Percentiles rank a stretch among this genome's conserved stretches.
Conservation (phyloP, 2,329 filamentous ascomycete genomes). For the Aspergillus neoniger region DNA sequence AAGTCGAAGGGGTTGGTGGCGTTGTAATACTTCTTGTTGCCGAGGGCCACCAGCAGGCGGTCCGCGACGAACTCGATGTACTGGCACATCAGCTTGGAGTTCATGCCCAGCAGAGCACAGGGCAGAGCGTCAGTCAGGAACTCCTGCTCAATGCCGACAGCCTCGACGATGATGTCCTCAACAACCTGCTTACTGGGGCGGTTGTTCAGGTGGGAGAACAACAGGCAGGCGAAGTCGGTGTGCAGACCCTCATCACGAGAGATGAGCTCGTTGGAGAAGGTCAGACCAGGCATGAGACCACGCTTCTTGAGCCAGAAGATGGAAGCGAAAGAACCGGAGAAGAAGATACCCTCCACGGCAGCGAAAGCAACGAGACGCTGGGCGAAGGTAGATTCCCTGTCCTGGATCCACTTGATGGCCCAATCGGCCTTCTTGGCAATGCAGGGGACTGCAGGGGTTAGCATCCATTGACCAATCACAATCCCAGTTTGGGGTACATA, state of each 20-base stretch:
- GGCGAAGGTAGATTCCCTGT: conserved; percentile 91
- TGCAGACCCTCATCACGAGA: conserved; percentile 99
- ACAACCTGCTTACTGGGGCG: conserved; percentile 81
- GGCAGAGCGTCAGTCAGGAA: conserved; percentile 96
- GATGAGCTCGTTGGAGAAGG: conserved; percentile 99
- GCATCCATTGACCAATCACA: conserved; percentile 16
- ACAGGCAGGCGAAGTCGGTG: conserved; percentile 96
- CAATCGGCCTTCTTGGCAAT: conserved; percentile 99
- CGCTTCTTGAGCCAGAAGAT: conserved; percentile 99
- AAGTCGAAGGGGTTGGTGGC: conserved; percentile 97
- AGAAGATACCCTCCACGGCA: conserved; percentile 99
- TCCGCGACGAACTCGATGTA: conserved; percentile 99
- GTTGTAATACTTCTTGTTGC: conserved; percentile 93
- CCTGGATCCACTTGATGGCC: conserved; percentile 92
- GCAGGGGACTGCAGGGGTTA: conserved; percentile 70
- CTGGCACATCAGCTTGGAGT: conserved; percentile 95
- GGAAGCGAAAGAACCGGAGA: conserved; percentile 95
- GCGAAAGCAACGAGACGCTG: conserved; percentile 96
- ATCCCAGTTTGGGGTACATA: conserved; percentile 49
- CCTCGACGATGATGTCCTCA: conserved; percentile 87
- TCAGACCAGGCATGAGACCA: conserved; percentile 95
- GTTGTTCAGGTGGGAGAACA: conserved; percentile 96
- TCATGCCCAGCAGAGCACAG: conserved; percentile 94
- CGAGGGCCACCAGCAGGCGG: conserved; percentile 86
- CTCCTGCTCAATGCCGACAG: conserved; percentile 93